Evolutionary conservation across 331 rosid genomes (phyloP), one percentile per base, ranked within the genome.

Genomic region (Phaseolus coccineus): DNA sequence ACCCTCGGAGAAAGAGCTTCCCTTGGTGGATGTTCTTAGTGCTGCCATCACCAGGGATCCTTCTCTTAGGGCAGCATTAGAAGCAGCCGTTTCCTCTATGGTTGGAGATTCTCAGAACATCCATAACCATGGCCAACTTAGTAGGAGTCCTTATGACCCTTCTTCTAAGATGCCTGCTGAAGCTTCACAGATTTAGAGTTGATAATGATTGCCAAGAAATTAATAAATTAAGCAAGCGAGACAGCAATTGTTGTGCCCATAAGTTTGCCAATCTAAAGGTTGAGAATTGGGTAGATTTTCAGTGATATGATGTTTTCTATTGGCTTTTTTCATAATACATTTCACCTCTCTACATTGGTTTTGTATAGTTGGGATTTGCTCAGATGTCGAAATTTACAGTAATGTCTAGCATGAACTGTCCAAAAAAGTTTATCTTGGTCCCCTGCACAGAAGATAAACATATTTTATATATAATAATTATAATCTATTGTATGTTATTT

Each of bases 21-120:
- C 46, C 58, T 73, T 77, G 77, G 81, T 69, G 74, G 75, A 83
- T 73, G 46, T 35, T 27, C 55, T 80, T 6, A 28, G 64, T 47
- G 82, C 77, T 30, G 77, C 84, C 40, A 77, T 86, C 47, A 61
- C 78, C 14, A 73, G 71, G 28, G 85, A 86, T 24, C 80, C 81
- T 47, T 77, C 84, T 64, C 37, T 83, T 6, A 86, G 56, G 52
- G 85, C 73, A 35, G 79, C 79, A 72, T 33, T 80, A 37, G 76
- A 65, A 48, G 48, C 82, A 62, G 84, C 79, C 1, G 22, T 81
- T 77, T 77, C 85, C 63, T 80, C 87, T 6, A 50, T 83, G 80
- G 69, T 42, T 58, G 46, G 62, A 61, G 47, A 51, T 16, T 19
- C 74, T 72, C 56, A 71, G 14, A 64, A 57, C 50, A 72, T 13